phyloP scores from a whole-genome alignment of 495 filamentous ascomycete species.

The Penicillium manginii region DNA sequence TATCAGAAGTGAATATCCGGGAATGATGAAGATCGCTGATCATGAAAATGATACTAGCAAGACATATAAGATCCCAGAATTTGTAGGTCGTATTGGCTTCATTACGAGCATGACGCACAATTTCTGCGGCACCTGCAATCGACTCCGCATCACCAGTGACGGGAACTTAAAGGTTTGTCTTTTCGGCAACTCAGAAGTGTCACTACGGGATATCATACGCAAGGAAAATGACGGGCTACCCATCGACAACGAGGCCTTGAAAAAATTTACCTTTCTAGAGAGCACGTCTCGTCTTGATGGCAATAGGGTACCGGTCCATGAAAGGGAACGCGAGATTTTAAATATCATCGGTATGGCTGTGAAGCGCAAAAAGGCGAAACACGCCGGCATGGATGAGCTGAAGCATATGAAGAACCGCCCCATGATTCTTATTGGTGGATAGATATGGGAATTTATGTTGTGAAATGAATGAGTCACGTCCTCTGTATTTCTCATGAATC shows the following conservation, averaged over 20 bases:
- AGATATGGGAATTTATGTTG: constrained; percentile 40
- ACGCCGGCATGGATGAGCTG: constrained; percentile 89
- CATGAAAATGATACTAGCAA: constrained; percentile 94
- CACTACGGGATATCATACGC: constrained; percentile 83
- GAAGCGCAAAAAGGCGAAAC: constrained; percentile 92
- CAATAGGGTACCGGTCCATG: constrained; percentile 29
- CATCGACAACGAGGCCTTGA: constrained; percentile 64
- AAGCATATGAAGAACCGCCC: constrained; percentile 98
- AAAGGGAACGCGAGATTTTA: constrained; percentile 70
- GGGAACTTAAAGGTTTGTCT: constrained; percentile 97
- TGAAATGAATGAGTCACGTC: constrained; percentile 14
- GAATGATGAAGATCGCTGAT: constrained; percentile 65
- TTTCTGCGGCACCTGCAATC: constrained; percentile 95
- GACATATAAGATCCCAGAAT: constrained; percentile 87
- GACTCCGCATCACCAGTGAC: constrained; percentile 89
- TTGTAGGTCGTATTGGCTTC: constrained; percentile 85
- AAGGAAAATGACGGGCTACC: constrained; percentile 71
- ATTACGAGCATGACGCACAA: constrained; percentile 99
- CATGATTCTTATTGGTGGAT: constrained; percentile 99
- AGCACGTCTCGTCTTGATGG: constrained; percentile 35
- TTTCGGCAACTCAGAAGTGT: constrained; percentile 93
- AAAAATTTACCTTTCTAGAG: constrained; percentile 68
- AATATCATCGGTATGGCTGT: constrained; percentile 92
- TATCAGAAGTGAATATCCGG: constrained; percentile 78
- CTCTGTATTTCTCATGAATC: background rate